A percentile compares a stretch with the other conserved stretches of the same genome.
phyloP scores from a whole-genome alignment of 1,139 yeast species.

The Debaryomycetaceae sp. region DNA sequence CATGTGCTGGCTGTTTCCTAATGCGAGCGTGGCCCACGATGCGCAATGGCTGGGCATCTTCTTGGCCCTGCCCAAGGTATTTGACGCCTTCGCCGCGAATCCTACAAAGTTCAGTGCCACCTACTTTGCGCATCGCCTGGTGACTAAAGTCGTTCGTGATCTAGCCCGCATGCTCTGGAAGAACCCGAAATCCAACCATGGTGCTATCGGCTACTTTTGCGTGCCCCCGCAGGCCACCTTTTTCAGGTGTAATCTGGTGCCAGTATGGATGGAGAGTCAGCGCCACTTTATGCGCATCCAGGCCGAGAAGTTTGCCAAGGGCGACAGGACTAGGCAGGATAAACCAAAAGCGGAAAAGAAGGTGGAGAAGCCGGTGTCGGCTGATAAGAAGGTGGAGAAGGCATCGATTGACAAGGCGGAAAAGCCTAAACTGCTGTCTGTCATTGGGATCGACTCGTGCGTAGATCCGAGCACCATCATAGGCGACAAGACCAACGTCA shows the following conservation, averaged over 20 bases:
- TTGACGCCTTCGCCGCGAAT: conserved; percentile 27
- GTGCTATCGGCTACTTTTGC: conserved; percentile 53
- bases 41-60: conserved; percentile 71
- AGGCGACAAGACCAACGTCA: conserved; percentile 77
- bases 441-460: conserved; percentile 79
- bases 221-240: conserved; percentile 60
- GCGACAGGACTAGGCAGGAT: conserved; percentile 6
- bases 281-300: conserved; percentile 56
- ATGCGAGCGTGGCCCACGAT: conserved; percentile 63
- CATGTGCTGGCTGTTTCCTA: conserved; percentile 82
- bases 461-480: conserved; percentile 50
- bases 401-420: conserved; percentile 21
- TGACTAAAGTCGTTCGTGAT: conserved; percentile 70
- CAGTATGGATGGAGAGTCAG: conserved; percentile 88
- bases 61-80: conserved; percentile 48
- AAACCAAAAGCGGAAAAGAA: conserved; percentile 23
- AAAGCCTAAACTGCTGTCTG: conserved; percentile 51
- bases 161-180: conserved; percentile 88
- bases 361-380: conserved; percentile 3
- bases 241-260: conserved; percentile 64
- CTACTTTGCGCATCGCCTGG: conserved; percentile 35
- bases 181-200: conserved; percentile 47
- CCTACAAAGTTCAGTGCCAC: conserved; percentile 24
- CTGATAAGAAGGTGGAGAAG: conserved; percentile 16
- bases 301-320: conserved; percentile 11